phyloP scores from a whole-genome alignment of 1,284 basidiomycete genomes.

The Puccinia polysora region DNA sequence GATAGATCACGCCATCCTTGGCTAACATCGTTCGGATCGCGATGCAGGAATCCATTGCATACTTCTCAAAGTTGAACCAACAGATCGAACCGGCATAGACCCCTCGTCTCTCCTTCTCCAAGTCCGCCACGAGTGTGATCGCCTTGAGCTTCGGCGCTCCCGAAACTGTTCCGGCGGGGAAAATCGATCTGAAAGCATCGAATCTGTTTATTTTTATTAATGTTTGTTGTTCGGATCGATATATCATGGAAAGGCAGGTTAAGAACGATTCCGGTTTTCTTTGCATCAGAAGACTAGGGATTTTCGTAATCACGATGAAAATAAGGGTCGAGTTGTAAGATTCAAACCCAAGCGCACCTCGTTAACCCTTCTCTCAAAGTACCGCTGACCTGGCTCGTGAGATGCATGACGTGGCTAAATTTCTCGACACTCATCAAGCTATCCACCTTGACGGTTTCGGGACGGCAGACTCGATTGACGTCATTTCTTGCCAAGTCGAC shows the following conservation, averaged over 20 bases:
- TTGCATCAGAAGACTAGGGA: not conserved
- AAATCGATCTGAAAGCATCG: conserved; percentile 97
- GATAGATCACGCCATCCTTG: conserved; percentile 83
- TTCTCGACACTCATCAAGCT: conserved; percentile 89
- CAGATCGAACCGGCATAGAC: conserved; percentile 97
- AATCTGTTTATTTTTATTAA: conserved; percentile 62
- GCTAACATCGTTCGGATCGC: conserved; percentile 98
- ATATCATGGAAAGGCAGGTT: not conserved
- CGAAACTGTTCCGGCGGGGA: conserved; percentile 98
- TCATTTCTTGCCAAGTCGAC: conserved; percentile 99
- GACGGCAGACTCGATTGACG: conserved; percentile 93
- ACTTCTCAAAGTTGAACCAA: conserved; percentile 88
- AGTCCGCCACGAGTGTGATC: conserved; percentile 80
- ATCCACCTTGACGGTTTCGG: conserved; percentile 91
- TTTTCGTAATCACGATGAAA: not conserved
- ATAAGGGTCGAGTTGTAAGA: not conserved
- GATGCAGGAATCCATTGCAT: conserved; percentile 97
- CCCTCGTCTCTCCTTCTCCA: conserved; percentile 85
- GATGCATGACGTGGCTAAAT: conserved; percentile 96
- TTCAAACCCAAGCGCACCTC: conserved; percentile 58
- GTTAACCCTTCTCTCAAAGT: conserved; percentile 73
- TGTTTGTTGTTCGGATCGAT: not conserved
- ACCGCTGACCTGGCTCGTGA: conserved; percentile 93
- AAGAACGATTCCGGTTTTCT: not conserved
- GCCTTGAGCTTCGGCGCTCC: conserved; percentile 99